A percentile compares a stretch with the other conserved stretches of the same genome.
Evolutionary conservation across 208 protist genomes (phyloP).

Genomic region (Trypanosoma grayi): DNA sequence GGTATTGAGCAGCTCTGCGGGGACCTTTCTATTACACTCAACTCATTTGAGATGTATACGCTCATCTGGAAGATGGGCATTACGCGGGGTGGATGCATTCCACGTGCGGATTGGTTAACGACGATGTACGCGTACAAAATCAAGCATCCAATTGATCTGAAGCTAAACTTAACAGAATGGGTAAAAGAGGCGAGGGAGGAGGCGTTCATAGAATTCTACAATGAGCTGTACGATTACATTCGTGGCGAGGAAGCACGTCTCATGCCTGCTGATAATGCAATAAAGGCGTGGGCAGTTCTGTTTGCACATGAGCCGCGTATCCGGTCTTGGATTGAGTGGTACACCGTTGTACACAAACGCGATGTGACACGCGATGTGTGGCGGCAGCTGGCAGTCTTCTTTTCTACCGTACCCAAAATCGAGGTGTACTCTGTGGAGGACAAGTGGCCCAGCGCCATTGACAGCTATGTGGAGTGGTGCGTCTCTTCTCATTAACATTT

Average conservation of each 20-base stretch:
- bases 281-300: constrained; percentile 63
- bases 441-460: constrained; percentile 62
- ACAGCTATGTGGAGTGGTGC: constrained; percentile 64
- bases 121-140: constrained; percentile 62
- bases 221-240: constrained; percentile 85
- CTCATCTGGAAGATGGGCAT: constrained; percentile 78
- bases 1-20: constrained; percentile 56
- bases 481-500: constrained; percentile 1
- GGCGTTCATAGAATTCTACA: constrained; percentile 71
- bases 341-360: constrained; percentile 28
- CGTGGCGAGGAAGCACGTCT: constrained; percentile 71
- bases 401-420: constrained; percentile 22
- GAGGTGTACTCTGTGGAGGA: constrained; percentile 12
- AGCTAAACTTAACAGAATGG: constrained; percentile 43
- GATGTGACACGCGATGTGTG: constrained; percentile 81
- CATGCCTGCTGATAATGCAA: constrained; percentile 46
- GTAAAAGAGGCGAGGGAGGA: constrained; percentile 33
- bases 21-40: constrained; percentile 40
- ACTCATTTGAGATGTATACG: constrained; percentile 60
- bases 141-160: constrained; percentile 43
- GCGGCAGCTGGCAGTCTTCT: constrained; percentile 60
- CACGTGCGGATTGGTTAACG: constrained; percentile 65
- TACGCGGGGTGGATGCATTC: constrained; percentile 44
- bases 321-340: constrained; percentile 54
- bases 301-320: constrained; percentile 35